phyloP scores from a whole-genome alignment of 2,329 filamentous ascomycete species.

The Stagonosporopsis chrysanthemi region DNA sequence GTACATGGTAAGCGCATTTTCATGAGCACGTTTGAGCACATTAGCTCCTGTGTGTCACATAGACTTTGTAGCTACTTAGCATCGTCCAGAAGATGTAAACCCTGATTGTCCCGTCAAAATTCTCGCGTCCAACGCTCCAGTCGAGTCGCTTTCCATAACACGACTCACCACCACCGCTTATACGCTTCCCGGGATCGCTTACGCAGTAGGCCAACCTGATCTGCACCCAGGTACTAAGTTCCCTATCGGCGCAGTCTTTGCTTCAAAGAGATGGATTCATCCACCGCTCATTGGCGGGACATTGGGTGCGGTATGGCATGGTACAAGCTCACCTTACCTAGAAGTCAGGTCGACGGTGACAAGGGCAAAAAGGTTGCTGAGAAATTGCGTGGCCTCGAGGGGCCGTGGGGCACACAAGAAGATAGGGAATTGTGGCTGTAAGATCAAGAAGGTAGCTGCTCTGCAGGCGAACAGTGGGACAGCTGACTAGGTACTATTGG shows the following conservation, averaged over 20 bases:
- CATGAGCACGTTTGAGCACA: constrained; percentile 35
- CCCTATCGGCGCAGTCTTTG: constrained; percentile 49
- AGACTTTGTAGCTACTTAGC: constrained; percentile 7
- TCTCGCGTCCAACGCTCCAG: constrained; percentile 37
- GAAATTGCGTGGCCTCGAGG: constrained; percentile 47
- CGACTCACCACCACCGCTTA: constrained; percentile 44
- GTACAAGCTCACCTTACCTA: constrained; percentile 44
- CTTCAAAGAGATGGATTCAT: constrained; percentile 46
- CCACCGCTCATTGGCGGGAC: constrained; percentile 50
- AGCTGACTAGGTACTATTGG: constrained; percentile 48
- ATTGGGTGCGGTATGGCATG: constrained; percentile 53
- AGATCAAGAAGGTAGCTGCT: constrained; percentile 25
- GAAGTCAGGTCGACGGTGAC: constrained; percentile 44
- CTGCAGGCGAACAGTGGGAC: constrained; percentile 45
- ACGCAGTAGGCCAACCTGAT: constrained; percentile 48
- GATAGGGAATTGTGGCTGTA: constrained; percentile 43
- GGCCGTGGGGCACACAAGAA: constrained; percentile 38
- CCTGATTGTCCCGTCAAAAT: constrained; percentile 28
- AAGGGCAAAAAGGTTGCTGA: constrained; percentile 47
- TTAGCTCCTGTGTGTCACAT: constrained; percentile 18
- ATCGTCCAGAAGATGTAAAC: constrained; percentile 24
- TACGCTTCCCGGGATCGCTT: constrained; percentile 46
- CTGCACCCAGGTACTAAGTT: constrained; percentile 50
- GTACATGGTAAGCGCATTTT: constrained; percentile 25
- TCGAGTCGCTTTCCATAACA: constrained; percentile 40